Conservation (phyloP, 2,329 filamentous ascomycete genomes). For the Rhynchosporium graminicola region DNA sequence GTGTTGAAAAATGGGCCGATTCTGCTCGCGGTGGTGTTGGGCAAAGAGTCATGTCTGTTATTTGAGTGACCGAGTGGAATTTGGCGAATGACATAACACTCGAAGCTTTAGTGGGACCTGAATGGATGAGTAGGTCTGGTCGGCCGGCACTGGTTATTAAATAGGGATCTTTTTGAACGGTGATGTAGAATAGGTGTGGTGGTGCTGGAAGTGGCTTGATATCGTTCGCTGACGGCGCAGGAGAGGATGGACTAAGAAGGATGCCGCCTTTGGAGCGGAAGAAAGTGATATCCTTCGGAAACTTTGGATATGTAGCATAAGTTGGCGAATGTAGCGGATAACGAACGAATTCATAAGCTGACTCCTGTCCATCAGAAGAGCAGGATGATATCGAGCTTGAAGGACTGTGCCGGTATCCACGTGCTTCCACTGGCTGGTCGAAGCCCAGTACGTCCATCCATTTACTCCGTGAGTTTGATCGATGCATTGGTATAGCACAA, state of each 20-base stretch:
- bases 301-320: slow-evolving; percentile 26
- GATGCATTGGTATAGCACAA: slow-evolving; percentile 19
- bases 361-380: background rate
- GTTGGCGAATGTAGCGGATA: slow-evolving; percentile 6
- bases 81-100: slow-evolving; percentile 33
- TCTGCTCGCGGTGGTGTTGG: slow-evolving; percentile 24
- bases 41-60: slow-evolving; percentile 35
- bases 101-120: slow-evolving; percentile 28
- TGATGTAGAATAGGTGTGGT: slow-evolving; percentile 35
- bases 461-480: slow-evolving; percentile 32
- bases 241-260: slow-evolving; percentile 32
- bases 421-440: slow-evolving; percentile 28
- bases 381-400: slow-evolving; percentile 2
- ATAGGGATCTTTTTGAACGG: slow-evolving; percentile 28
- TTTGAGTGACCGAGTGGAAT: slow-evolving; percentile 32
- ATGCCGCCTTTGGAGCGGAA: slow-evolving; percentile 31
- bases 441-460: slow-evolving; percentile 39
- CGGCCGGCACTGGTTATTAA: slow-evolving; percentile 18
- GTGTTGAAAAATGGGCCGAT: slow-evolving; percentile 16
- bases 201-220: slow-evolving; percentile 31
- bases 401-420: slow-evolving; percentile 4
- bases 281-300: slow-evolving; percentile 36
- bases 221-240: slow-evolving; percentile 29
- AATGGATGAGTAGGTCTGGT: slow-evolving; percentile 35
- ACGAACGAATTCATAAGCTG: slow-evolving; percentile 5